A percentile compares a stretch with the other conserved stretches of the same genome.
Conservation (phyloP, 2,329 filamentous ascomycete genomes). For the Lizonia empirigonia region DNA sequence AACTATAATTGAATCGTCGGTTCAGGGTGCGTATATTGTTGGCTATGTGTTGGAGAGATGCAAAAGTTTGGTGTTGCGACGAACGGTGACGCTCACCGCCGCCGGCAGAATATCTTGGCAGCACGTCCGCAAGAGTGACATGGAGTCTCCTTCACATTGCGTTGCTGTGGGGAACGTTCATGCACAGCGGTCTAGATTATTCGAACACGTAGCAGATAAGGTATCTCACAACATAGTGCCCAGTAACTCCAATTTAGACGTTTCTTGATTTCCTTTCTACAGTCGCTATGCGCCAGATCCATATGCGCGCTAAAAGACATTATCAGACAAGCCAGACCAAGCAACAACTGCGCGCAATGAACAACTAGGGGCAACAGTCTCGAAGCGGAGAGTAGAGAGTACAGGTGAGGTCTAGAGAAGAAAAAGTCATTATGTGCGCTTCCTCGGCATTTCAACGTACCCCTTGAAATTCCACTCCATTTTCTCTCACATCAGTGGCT, state of each 20-base stretch:
- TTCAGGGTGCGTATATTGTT: conserved; percentile 3
- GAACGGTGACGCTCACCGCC: conserved; percentile 24
- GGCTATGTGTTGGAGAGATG: conserved; percentile 25
- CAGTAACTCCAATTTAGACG: conserved; percentile 26
- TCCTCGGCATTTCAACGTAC: conserved; percentile 32
- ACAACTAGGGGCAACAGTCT: not conserved
- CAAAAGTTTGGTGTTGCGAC: conserved; percentile 43
- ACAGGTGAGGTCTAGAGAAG: conserved; percentile 9
- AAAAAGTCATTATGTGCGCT: conserved; percentile 31
- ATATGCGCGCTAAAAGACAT: conserved; percentile 20
- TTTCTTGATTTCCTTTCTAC: conserved; percentile 31
- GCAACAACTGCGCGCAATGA: conserved; percentile 7
- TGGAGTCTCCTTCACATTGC: conserved; percentile 1
- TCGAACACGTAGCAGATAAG: conserved; percentile 4
- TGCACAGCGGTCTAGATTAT: not conserved
- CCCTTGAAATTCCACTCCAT: conserved; percentile 40
- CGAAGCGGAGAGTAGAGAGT: conserved; percentile 5
- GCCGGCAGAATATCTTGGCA: conserved; percentile 36
- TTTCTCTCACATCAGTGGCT: too few species aligned
- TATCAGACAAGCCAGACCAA: conserved; percentile 10
- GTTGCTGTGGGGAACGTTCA: conserved; percentile 4
- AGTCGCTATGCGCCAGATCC: conserved; percentile 24
- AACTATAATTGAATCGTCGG: conserved; percentile 16
- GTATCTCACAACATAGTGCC: not conserved
- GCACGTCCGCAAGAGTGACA: not conserved